These are phyloP conservation scores for Clarireedia monteithiana DNA, from an alignment of 2,329 filamentous ascomycete species.

Conservation along the genomic window DNA sequence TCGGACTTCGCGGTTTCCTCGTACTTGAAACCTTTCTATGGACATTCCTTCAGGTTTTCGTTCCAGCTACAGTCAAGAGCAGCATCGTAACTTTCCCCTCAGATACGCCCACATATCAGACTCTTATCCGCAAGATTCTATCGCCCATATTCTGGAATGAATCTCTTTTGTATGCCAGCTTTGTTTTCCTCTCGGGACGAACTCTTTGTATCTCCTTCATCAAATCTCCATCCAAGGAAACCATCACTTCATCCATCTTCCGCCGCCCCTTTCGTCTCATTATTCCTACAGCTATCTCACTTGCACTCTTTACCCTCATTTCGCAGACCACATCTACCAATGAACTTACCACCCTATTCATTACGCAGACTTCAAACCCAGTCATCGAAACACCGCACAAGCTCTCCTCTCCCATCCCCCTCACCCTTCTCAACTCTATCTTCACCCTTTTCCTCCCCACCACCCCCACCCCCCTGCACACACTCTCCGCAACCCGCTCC, in stretches of 20 bases:
- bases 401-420: conserved; percentile 28
- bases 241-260: conserved; percentile 35
- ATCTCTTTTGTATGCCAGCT: conserved; percentile 36
- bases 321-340: conserved; percentile 28
- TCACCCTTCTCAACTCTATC: conserved; percentile 38
- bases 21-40: conserved; percentile 35
- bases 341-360: conserved; percentile 33
- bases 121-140: conserved; percentile 36
- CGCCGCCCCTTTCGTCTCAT: conserved; percentile 35
- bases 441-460: conserved; percentile 40
- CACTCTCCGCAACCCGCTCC: conserved; percentile 34
- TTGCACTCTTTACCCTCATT: conserved; percentile 33
- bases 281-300: conserved; percentile 33
- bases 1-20: conserved; percentile 1
- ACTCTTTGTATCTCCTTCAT: conserved; percentile 36
- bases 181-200: conserved; percentile 39
- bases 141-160: conserved; percentile 38
- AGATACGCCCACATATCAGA: conserved; percentile 33
- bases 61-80: conserved; percentile 32
- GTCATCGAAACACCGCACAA: conserved; percentile 30
- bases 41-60: conserved; percentile 37
- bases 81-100: conserved; percentile 23
- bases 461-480: conserved; percentile 27
- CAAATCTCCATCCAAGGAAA: conserved; percentile 27
- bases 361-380: conserved; percentile 30